Evolutionary conservation across 805 yeast species (phyloP), one percentile per base, ranked within the genome.

Genomic region (Metschnikowia similis): DNA sequence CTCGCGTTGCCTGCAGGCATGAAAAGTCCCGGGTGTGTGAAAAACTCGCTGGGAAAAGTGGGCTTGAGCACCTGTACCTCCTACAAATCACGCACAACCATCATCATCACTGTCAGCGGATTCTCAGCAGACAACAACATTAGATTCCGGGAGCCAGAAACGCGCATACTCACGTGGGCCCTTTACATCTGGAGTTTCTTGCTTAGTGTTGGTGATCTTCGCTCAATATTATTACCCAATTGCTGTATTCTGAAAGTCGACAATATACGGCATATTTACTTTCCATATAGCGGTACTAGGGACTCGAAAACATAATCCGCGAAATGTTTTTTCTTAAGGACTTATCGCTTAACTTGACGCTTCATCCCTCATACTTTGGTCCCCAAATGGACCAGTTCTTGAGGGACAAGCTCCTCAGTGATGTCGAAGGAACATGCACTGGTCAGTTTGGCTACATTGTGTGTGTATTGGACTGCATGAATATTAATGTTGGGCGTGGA

Each of bases 361-460:
- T 94, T 49, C 99, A 92, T 69, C 99, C 99, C 47, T 90, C 98
- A 32, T 94, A 84, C 69, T 92, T 91, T 65, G 99, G 99, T 1
- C 97, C 98, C 3, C 95, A 91, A 60, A 94, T 94, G 98, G 90
- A 87, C 70, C 95, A 89, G 65, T 92, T 84, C 64, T 76, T 94
- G 58, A 83, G 95, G 65, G 88, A 90, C 64, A 91, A 92, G 68
- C 77, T 94, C 54, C 78, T 94, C 51, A 90, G 89, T 56, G 99
- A 94, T 65, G 99, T 94, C 39, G 99, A 94, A 71, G 99, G 99
- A 27, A 90, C 98, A 1, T 94, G 98, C 71, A 91, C 98, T 0
- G 99, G 99, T 61, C 96, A 94, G 69, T 94, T 94, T 74, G 99
- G 99, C 11, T 94, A 94, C 67, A 94, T 94, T 57, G 85, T 94